A percentile compares a stretch with the other conserved stretches of the same genome.
Conservation (phyloP, 2,329 filamentous ascomycete species). For the Diaporthe vexans region DNA sequence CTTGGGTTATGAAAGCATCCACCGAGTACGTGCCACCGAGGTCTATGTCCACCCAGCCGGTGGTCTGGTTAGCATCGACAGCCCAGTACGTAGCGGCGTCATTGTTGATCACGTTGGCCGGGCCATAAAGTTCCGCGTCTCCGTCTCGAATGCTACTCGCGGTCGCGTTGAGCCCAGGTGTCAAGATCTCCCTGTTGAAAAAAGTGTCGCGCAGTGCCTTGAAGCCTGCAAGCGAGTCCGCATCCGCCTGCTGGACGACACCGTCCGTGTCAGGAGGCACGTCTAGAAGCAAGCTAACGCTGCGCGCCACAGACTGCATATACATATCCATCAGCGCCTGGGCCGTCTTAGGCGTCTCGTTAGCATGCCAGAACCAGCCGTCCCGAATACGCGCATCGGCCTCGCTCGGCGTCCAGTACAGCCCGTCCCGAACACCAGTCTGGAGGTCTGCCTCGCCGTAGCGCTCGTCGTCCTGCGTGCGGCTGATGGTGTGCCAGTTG, state of each 20-base stretch:
- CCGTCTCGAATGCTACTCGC: conserved; percentile 11
- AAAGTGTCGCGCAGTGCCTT: conserved; percentile 43
- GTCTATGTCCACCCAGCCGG: conserved; percentile 47
- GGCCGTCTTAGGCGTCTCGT: conserved; percentile 46
- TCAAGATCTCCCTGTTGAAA: conserved; percentile 9
- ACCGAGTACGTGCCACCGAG: conserved; percentile 42
- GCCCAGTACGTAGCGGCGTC: conserved; percentile 8
- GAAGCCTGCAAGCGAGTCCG: conserved; percentile 44
- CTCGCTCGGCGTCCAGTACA: conserved; percentile 49
- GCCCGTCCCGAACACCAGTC: conserved; percentile 46
- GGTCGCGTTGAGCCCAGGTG: not conserved
- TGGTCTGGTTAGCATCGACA: conserved; percentile 26
- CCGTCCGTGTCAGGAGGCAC: conserved; percentile 48
- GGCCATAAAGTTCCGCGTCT: not conserved
- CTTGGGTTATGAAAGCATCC: conserved; percentile 47
- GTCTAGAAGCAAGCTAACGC: conserved; percentile 48
- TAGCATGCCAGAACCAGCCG: conserved; percentile 49
- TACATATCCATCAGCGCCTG: conserved; percentile 48
- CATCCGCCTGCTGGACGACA: conserved; percentile 43
- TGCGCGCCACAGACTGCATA: conserved; percentile 46
- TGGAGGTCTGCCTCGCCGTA: conserved; percentile 46
- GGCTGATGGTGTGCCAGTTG: conserved; percentile 50
- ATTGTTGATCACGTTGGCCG: not conserved
- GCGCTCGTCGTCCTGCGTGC: conserved; percentile 48
- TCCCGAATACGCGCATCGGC: conserved; percentile 47